Conservation (phyloP, 176 grass and related monocot genomes). For the Cymbopogon citratus region DNA sequence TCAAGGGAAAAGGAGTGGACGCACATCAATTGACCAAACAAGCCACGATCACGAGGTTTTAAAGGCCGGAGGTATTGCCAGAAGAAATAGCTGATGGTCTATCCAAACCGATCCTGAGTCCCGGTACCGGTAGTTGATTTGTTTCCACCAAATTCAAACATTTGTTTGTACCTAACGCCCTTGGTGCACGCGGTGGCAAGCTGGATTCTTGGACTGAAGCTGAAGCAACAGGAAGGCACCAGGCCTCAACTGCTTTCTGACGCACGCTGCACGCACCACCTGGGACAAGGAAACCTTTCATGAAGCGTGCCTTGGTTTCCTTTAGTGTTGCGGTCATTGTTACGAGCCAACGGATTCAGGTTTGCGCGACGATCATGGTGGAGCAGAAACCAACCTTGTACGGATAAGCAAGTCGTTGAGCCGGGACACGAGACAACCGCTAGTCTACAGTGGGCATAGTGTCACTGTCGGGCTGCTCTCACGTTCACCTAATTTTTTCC, state of each 20-base stretch:
- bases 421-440: not conserved
- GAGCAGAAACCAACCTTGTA: not conserved
- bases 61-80: no score
- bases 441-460: not conserved
- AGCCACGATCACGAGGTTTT: no score
- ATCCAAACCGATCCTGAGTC: no score
- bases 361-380: not conserved
- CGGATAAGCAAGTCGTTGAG: not conserved
- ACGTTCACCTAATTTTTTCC: no score
- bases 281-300: not conserved
- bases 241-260: no score
- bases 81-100: not conserved
- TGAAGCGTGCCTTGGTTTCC: not conserved
- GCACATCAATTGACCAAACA: no score
- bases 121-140: not conserved
- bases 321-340: not conserved
- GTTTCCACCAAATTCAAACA: not conserved
- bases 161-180: not conserved
- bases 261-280: not conserved
- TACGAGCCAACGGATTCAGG: not conserved
- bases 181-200: not conserved
- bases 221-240: not conserved
- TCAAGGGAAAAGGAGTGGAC: no score
- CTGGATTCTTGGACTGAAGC: constrained; percentile 15
- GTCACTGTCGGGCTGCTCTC: constrained; percentile 5